Evolutionary conservation across 306 rosid genomes (phyloP), one percentile per base, ranked within the genome.

Genomic region (Oemleria cerasiformis): DNA sequence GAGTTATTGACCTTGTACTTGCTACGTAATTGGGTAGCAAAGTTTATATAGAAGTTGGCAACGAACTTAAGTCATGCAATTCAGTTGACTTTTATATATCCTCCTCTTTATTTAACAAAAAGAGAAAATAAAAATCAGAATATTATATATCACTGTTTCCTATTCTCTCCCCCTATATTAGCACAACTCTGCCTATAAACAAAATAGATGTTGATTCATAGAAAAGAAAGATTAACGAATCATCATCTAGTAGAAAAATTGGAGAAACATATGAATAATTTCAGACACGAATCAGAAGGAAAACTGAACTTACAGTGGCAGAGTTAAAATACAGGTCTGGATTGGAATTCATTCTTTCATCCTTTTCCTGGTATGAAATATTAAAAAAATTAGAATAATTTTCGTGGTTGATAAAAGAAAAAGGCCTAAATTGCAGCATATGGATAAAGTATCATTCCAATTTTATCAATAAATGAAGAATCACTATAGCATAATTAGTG

Each of bases 281-380:
- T 34, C 51, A 17, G 34, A 48, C 39, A 47, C 36, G 38, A 21
- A 21, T n/a, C 41, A 20, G 15, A 72, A 41, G 77, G 49, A 43
- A 65, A 36, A 5, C 11, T 64, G 44, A 77, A 82, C 97, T 86
- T 81, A 94, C 98, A 71, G 84, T 85, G 47, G 98, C 97, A 78
- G 87, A 67, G 70, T 94, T 94, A 75, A 88, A 94, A 85, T 86
- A 87, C 51, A 94, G 76, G 70, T 94, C 98, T 60, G 97, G 97
- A 81, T 86, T 89, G 82, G 88, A 86, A 84, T 78, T 77, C 97
- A 94, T 94, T 60, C 70, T 74, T 76, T 89, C 96, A 85, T 94
- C 98, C 75, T 94, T 94, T 74, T 89, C 97, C 97, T 94, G 96
- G 72, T 25, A 81, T 36, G 41, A 56, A 82, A 65, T 42, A 76